phyloP scores from a whole-genome alignment of 2,329 filamentous ascomycete species.

The Sclerotinia trifoliorum region DNA sequence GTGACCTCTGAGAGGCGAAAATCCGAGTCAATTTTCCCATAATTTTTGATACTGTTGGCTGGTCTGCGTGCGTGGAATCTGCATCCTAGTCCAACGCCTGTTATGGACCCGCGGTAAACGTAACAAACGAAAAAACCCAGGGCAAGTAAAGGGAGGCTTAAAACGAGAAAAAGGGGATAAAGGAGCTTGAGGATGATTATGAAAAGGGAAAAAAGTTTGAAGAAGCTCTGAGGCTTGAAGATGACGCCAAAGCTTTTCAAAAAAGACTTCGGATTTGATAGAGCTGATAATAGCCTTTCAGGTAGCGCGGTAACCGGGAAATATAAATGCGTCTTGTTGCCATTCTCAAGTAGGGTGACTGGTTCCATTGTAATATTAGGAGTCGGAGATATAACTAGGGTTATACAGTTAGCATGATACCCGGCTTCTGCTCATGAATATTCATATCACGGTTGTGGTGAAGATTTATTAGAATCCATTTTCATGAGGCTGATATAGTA shows the following conservation, averaged over 20 bases:
- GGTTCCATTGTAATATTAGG: not conserved
- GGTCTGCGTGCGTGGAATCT: not conserved
- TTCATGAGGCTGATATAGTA: not conserved
- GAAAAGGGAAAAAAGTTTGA: too few relatives aligned
- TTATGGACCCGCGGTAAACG: not conserved
- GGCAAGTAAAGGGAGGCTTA: too few relatives aligned
- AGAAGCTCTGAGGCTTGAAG: too few relatives aligned
- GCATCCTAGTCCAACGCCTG: not conserved
- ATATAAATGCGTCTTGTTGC: not conserved
- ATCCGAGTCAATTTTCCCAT: fast-evolving
- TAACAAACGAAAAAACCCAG: too few relatives aligned
- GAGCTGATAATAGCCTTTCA: too few relatives aligned
- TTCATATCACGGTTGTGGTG: too few relatives aligned
- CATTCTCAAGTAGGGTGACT: not conserved
- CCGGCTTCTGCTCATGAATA: too few relatives aligned
- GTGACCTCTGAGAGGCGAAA: not conserved
- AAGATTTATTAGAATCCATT: not conserved
- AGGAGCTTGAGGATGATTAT: not conserved
- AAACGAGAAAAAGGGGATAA: too few relatives aligned
- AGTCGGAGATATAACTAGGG: not conserved
- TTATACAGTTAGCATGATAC: not conserved
- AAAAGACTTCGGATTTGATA: too few relatives aligned
- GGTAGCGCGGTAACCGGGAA: too few relatives aligned
- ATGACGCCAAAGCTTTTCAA: too few relatives aligned
- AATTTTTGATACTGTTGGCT: too few relatives aligned